Conservation (phyloP, 1,139 yeast genomes). For the Yamadazyma spencermartinsiae region DNA sequence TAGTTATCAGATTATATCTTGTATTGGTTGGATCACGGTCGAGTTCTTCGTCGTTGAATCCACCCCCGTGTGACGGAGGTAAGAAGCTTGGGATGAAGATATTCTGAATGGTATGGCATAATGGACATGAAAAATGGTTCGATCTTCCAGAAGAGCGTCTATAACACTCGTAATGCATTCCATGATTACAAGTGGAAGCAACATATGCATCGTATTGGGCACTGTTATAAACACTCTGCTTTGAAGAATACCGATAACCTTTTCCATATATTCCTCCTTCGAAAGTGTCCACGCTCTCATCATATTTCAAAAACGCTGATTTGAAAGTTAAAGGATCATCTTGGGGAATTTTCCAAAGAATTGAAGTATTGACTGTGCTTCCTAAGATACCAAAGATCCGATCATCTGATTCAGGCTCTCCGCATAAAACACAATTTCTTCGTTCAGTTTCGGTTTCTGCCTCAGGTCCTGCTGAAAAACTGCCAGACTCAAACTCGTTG, state of each 20-base stretch:
- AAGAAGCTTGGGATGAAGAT: constrained; percentile 45
- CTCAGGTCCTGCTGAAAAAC: constrained; percentile 10
- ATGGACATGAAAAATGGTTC: constrained; percentile 53
- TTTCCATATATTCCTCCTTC: constrained; percentile 23
- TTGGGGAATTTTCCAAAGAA: constrained; percentile 51
- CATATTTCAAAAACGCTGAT: constrained; percentile 30
- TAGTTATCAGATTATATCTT: constrained; percentile 22
- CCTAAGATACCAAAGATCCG: constrained; percentile 59
- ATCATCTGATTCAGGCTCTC: constrained; percentile 49
- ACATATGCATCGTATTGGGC: constrained; percentile 29
- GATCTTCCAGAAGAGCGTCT: constrained; percentile 28
- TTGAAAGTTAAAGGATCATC: constrained; percentile 11
- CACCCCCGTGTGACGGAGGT: constrained; percentile 21
- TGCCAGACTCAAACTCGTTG: constrained; percentile 17
- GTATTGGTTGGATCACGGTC: constrained; percentile 15
- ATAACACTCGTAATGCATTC: constrained; percentile 62
- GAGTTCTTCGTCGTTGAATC: constrained; percentile 14
- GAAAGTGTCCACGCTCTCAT: constrained; percentile 16
- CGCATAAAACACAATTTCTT: constrained; percentile 67
- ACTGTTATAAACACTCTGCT: constrained; percentile 10
- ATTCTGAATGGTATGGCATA: constrained; percentile 57
- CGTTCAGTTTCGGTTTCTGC: constrained; percentile 11
- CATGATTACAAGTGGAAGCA: constrained; percentile 67
- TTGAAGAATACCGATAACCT: constrained; percentile 22
- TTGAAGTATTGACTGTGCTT: constrained; percentile 34